Conservation (phyloP, 345 rosid genomes). For the Euphorbia tirucalli region DNA sequence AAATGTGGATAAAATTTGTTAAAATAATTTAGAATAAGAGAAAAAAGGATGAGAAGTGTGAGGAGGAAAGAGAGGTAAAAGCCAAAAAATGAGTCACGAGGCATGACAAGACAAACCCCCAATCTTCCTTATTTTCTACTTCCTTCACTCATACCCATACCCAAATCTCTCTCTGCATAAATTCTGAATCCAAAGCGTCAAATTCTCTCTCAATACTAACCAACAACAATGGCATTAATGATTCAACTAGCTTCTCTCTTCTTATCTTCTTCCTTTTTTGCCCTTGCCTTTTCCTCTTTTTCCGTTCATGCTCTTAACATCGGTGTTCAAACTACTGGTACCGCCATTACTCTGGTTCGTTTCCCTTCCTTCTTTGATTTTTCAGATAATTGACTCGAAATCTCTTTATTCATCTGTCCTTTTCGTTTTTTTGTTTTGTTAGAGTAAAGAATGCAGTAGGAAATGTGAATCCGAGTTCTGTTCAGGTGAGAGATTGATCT, state of each 20-base stretch:
- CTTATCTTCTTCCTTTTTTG: slow-evolving; percentile 13
- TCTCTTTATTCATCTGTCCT: not conserved
- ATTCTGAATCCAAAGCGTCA: slow-evolving; percentile 21
- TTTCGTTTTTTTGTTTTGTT: slow-evolving; percentile 4
- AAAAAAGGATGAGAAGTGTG: not conserved
- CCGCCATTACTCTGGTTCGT: slow-evolving; percentile 50
- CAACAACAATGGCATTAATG: slow-evolving; percentile 17
- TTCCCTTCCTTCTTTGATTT: not conserved
- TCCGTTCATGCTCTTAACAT: slow-evolving; percentile 56
- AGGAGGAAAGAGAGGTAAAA: slow-evolving; percentile 10
- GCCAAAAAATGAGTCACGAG: slow-evolving; percentile 48
- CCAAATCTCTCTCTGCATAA: not conserved
- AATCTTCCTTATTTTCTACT: not conserved
- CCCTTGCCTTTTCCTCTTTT: slow-evolving; percentile 25
- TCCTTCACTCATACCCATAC: not conserved
- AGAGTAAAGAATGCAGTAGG: slow-evolving; percentile 80
- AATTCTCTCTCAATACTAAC: not conserved
- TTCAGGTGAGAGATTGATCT: slow-evolving; percentile 40
- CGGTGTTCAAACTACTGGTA: slow-evolving; percentile 54
- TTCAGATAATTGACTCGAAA: not conserved
- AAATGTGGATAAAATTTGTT: too few species aligned
- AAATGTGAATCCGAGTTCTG: slow-evolving; percentile 87
- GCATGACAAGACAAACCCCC: slow-evolving; percentile 36
- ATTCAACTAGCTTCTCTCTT: slow-evolving; percentile 7
- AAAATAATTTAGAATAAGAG: too few species aligned